phyloP scores from a whole-genome alignment of 2,329 filamentous ascomycete genomes.

The Colletotrichum chlorophyti region DNA sequence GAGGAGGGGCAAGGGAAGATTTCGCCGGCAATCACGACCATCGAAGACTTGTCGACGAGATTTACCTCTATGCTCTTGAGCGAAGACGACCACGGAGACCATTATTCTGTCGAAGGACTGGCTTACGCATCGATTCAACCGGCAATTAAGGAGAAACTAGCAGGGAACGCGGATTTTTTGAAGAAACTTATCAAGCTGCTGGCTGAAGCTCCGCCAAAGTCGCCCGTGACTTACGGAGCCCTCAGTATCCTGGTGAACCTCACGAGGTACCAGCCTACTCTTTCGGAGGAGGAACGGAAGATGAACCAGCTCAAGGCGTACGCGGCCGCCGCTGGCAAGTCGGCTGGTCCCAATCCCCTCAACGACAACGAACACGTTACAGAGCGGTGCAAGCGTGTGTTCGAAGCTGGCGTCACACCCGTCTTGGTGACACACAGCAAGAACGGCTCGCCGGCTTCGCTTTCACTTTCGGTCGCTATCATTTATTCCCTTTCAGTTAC shows the following conservation, averaged over 20 bases:
- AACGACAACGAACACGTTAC: slow-evolving; percentile 80
- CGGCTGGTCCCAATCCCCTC: slow-evolving; percentile 67
- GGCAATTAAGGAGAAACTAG: slow-evolving; percentile 82
- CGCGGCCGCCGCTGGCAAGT: slow-evolving; percentile 79
- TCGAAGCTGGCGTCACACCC: slow-evolving; percentile 79
- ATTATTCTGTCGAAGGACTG: slow-evolving; percentile 85
- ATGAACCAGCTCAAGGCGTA: slow-evolving; percentile 94
- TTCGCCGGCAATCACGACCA: slow-evolving; percentile 62
- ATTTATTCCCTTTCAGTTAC: slow-evolving; percentile 79
- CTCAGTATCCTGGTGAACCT: slow-evolving; percentile 88
- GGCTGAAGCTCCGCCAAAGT: slow-evolving; percentile 63
- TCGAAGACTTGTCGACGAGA: slow-evolving; percentile 69
- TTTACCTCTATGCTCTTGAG: slow-evolving; percentile 72
- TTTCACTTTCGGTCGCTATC: slow-evolving; percentile 77
- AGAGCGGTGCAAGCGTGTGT: slow-evolving; percentile 76
- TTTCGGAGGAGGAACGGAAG: slow-evolving; percentile 91
- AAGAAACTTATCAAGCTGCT: slow-evolving; percentile 72
- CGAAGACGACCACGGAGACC: slow-evolving; percentile 62
- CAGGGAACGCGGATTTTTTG: slow-evolving; percentile 72
- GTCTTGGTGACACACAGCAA: slow-evolving; percentile 80
- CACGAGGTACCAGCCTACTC: slow-evolving; percentile 76
- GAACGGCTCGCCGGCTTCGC: slow-evolving; percentile 72
- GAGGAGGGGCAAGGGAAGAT: slow-evolving; percentile 52
- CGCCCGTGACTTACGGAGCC: slow-evolving; percentile 81
- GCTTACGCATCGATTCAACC: slow-evolving; percentile 91